Evolutionary conservation across 2,329 filamentous ascomycete species (phyloP).

Genomic region (Trichoderma asperellum): DNA sequence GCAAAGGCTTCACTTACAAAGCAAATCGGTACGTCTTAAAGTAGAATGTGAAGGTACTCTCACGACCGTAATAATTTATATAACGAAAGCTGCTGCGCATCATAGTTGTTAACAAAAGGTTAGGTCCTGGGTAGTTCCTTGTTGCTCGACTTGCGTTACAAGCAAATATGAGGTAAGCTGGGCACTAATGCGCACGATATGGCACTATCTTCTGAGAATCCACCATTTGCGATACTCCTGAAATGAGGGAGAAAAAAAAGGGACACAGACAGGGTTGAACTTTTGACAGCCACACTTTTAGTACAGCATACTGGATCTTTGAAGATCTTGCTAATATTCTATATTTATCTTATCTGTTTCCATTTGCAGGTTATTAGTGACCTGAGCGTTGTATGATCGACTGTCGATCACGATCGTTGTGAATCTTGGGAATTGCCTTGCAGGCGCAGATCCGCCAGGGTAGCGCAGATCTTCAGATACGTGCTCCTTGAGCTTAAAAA

Average conservation of each 20-base stretch:
- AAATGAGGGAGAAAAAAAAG: not conserved
- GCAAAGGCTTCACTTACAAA: too few relatives aligned
- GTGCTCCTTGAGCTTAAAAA: not conserved
- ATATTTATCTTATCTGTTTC: not conserved
- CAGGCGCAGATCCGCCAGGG: not conserved
- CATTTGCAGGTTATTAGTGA: not conserved
- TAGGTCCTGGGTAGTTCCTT: too few relatives aligned
- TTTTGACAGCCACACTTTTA: not conserved
- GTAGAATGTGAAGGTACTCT: too few relatives aligned
- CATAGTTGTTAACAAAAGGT: too few relatives aligned
- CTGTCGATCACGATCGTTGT: not conserved
- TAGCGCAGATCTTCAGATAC: not conserved
- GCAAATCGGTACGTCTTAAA: too few relatives aligned
- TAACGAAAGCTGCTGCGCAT: too few relatives aligned
- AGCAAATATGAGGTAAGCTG: too few relatives aligned
- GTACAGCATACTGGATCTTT: not conserved
- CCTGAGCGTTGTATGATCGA: not conserved
- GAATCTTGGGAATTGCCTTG: not conserved
- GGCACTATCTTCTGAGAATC: too few relatives aligned
- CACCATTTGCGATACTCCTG: too few relatives aligned
- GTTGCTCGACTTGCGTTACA: too few relatives aligned
- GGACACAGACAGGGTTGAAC: not conserved
- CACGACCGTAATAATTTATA: too few relatives aligned
- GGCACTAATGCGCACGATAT: too few relatives aligned
- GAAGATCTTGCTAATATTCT: not conserved